Base-by-base conservation (phyloP, 2,329 filamentous ascomycete genomes). In the Zopfia rhizophila region DNA sequence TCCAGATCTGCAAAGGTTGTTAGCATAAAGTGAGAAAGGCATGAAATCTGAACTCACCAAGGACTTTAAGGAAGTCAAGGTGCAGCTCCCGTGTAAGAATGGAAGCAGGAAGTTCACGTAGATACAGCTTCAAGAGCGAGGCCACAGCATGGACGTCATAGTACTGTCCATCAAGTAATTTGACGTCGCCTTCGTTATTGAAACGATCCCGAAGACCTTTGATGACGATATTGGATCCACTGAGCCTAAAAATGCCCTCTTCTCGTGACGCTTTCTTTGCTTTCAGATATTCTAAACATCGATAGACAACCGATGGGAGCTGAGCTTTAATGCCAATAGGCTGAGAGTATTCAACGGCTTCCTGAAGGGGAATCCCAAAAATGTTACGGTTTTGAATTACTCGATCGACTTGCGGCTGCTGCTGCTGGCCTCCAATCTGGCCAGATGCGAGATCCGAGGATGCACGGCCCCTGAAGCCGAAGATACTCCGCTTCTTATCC, bases 101-200 rank as follows among this genome's bases (percentile, higher is more conserved):
- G 12, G 91, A 96, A 1, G 87, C 88, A 4, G 94, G 94, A 40
- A 99, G 78, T 72, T 99, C 94, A 42, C 94, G 87, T 32, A 99
- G 79, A 69, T 97, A 99, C 36, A 95, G 80, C 75, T 99, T 99
- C 63, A 99, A 81, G 35, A 99, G 79, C 23, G 92, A 96, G 6
- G 94, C 94, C 8, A 99, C 89, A 1, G 94, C 94, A 69, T 99
- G 93, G 18, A 99, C 92, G 69, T 99, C 94, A 67, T 96, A 91
- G 68, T 93, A 95, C 47, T 90, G 86, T 37, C 88, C 88, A 48
- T 93, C 92, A 18, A 97, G 72, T 38, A 99, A 79, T 67, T 96
- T 91, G 55, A 99, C 83, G 66, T 99, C 94, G 32, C 92, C 88
- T 75, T 99, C 92, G 3, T 75, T 85, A 71, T 99, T 97, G 77